Evolutionary conservation across 2,329 filamentous ascomycete genomes (phyloP), one percentile per base, ranked within the genome.

Genomic region (Cordyceps farinosa): DNA sequence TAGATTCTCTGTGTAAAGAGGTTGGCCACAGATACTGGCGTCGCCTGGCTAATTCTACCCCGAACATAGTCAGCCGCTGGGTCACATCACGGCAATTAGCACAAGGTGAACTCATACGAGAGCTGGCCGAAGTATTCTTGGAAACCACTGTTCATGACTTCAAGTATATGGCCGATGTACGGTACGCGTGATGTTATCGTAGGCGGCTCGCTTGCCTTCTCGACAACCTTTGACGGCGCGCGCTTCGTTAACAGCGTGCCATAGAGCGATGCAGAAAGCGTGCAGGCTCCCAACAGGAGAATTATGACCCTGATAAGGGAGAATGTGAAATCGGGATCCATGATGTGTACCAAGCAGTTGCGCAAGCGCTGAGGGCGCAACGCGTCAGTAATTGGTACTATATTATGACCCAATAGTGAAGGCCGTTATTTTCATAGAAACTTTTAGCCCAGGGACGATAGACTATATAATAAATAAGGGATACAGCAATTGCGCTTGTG

Each of bases 61-160:
- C 36, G 8, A 47, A 15, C 45, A 15, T 5, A 3, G 57, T 61
- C 29, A 61, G 58, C 6, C n/a, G 8, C n/a, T 30, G 7, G 10
- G n/a, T 8, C 7, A n/a, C 11, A 29, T 57, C 1, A 13, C 3
- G 42, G 11, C 5, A 27, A 34, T 9, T 10, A 11, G 32, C 3
- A 7, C 10, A 4, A 9, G 29, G 36, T 10, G 10, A n/a, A 38
- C n/a, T 15, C 58, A 40, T 61, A 61, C 58, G 58, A 61, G 17
- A 61, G 58, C n/a, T 36, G 48, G 48, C 58, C 58, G 47, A 61
- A 61, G 11, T 61, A 61, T 36, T 61, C 58, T 53, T 61, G 58
- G 11, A 61, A 61, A 36, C 42, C 58, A 36, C 27, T 61, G n/a
- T 36, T 61, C 48, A 61, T 61, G 29, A 61, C 50, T 29, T 30